phyloP scores from a whole-genome alignment of 2,329 filamentous ascomycete genomes.

The Penicillium sp. region DNA sequence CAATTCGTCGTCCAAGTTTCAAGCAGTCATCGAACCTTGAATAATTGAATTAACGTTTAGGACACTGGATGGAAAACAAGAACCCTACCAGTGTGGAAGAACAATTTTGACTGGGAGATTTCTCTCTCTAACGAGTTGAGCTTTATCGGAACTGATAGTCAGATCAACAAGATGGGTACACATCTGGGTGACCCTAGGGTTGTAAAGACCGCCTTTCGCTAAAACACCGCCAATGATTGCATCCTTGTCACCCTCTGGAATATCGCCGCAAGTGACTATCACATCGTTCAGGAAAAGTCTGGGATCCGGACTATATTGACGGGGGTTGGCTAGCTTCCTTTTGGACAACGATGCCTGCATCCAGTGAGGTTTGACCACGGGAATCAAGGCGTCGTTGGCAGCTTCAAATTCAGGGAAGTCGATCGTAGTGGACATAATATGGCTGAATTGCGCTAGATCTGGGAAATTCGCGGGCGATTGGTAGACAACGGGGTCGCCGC shows the following conservation, averaged over 20 bases:
- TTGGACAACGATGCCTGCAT: constrained; percentile 72
- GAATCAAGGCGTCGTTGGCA: constrained; percentile 76
- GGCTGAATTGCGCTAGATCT: constrained; percentile 57
- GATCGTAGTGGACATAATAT: constrained; percentile 76
- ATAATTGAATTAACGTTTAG: not conserved
- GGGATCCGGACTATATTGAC: constrained; percentile 89
- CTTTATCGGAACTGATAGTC: constrained; percentile 72
- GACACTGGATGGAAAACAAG: not conserved
- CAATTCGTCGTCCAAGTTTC: constrained; percentile 87
- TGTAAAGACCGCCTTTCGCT: constrained; percentile 85
- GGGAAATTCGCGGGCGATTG: constrained; percentile 42
- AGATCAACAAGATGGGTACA: constrained; percentile 91
- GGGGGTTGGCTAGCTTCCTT: constrained; percentile 73
- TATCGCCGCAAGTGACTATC: constrained; percentile 78
- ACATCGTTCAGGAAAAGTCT: constrained; percentile 88
- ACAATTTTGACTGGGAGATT: constrained; percentile 79
- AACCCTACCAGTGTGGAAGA: constrained; percentile 80
- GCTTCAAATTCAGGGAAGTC: constrained; percentile 88
- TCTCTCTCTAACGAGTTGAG: constrained; percentile 63
- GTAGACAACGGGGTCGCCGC: constrained; percentile 53
- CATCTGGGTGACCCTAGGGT: constrained; percentile 69
- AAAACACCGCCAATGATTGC: constrained; percentile 88
- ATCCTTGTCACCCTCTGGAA: constrained; percentile 86
- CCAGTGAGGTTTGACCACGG: constrained; percentile 84
- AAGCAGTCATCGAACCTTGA: constrained; percentile 93